Conservation (phyloP, 1,284 basidiomycete genomes). For the Rhizoctonia solani region DNA sequence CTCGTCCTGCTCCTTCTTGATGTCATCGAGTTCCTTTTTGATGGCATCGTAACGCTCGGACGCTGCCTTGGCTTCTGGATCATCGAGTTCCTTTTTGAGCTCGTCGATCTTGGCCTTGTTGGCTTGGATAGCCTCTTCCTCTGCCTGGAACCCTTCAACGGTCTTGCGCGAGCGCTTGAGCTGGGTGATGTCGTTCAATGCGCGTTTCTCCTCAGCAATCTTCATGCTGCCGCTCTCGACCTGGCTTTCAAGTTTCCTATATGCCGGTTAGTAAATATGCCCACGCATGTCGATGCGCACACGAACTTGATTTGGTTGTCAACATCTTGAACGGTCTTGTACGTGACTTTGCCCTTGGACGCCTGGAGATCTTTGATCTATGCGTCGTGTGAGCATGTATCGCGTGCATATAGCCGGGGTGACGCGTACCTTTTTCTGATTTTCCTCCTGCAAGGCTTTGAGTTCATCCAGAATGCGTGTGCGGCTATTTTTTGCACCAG, state of each 20-base stretch:
- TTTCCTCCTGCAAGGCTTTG: slow-evolving; percentile 76
- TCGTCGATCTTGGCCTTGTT: slow-evolving; percentile 80
- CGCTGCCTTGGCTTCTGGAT: slow-evolving; percentile 85
- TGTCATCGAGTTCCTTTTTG: slow-evolving; percentile 81
- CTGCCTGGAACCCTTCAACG: slow-evolving; percentile 79
- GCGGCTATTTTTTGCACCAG: slow-evolving; percentile 75
- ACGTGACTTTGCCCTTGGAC: slow-evolving; percentile 79
- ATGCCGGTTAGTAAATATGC: slow-evolving; percentile 10
- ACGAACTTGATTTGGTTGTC: slow-evolving; percentile 84
- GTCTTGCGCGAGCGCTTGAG: slow-evolving; percentile 69
- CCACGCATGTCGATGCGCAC: background rate
- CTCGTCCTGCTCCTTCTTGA: slow-evolving; percentile 88
- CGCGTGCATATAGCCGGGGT: background rate
- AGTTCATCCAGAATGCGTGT: slow-evolving; percentile 83
- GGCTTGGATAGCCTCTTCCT: slow-evolving; percentile 79
- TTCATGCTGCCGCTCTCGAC: slow-evolving; percentile 93
- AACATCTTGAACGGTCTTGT: slow-evolving; percentile 85
- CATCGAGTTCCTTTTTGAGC: slow-evolving; percentile 83
- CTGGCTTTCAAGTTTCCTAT: slow-evolving; percentile 81
- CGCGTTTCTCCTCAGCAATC: slow-evolving; percentile 94
- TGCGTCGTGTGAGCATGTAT: slow-evolving; percentile 30
- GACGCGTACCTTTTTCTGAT: slow-evolving; percentile 76
- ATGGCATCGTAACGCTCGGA: slow-evolving; percentile 84
- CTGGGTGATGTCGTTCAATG: slow-evolving; percentile 83
- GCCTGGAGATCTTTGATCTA: slow-evolving; percentile 90